These are phyloP conservation scores for Saposhnikovia divaricata DNA, from an alignment of 129 eudicot genomes.

Conservation along the genomic window DNA sequence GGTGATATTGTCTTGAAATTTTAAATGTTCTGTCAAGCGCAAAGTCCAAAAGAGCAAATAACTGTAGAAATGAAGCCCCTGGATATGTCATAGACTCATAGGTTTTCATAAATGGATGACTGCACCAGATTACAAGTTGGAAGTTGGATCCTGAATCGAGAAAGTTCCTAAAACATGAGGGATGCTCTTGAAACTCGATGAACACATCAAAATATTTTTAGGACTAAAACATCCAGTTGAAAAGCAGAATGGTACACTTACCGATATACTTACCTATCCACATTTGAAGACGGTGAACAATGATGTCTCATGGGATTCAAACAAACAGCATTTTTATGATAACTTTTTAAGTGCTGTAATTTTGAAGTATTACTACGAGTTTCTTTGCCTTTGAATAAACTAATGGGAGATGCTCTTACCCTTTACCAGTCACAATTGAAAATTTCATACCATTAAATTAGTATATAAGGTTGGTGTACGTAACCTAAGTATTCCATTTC, in stretches of 20 bases:
- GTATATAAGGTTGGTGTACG: neutral
- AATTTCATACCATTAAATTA: neutral
- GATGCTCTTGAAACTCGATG: neutral
- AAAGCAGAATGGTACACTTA: neutral
- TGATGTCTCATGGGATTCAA: neutral
- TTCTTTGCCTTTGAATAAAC: neutral
- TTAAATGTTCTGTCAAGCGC: neutral
- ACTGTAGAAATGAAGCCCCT: neutral
- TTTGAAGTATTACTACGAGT: neutral
- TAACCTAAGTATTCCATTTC: neutral
- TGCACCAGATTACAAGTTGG: neutral
- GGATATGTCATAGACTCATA: neutral
- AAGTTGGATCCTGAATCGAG: neutral
- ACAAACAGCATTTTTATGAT: neutral
- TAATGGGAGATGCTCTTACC: neutral
- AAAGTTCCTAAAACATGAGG: neutral
- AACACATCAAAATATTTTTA: neutral
- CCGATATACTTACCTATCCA: neutral
- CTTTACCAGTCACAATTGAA: too few species aligned
- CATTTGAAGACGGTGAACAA: neutral
- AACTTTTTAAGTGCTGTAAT: too few species aligned
- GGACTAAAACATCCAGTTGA: neutral
- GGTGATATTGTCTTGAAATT: neutral
- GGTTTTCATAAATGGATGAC: neutral
- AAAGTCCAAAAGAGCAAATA: neutral